Percentiles rank a stretch among this genome's conserved stretches.
phyloP scores from a whole-genome alignment of 2,329 filamentous ascomycete species.

The Stachybotrys echinatus region DNA sequence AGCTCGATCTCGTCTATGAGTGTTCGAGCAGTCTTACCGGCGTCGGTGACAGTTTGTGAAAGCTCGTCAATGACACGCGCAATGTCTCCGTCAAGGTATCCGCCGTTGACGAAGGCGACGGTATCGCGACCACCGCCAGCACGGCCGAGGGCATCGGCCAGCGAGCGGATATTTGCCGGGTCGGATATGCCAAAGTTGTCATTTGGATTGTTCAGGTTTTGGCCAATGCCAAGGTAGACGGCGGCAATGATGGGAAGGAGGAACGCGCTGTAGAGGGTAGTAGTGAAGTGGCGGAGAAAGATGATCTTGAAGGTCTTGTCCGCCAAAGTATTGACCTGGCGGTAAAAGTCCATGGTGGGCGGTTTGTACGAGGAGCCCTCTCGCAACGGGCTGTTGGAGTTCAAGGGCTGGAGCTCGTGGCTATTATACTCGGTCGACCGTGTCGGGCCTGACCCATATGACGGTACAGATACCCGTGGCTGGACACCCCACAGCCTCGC shows the following conservation, averaged over 20 bases:
- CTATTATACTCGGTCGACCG: neutral
- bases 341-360: slow-evolving; percentile 40
- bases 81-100: slow-evolving; percentile 63
- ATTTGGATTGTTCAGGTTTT: slow-evolving; percentile 72
- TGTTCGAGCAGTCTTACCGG: slow-evolving; percentile 18
- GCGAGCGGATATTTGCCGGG: slow-evolving; percentile 53
- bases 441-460: neutral
- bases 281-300: slow-evolving; percentile 42
- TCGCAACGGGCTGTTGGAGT: neutral
- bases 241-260: slow-evolving; percentile 51
- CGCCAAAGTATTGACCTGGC: slow-evolving; percentile 50
- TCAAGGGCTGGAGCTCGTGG: neutral
- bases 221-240: slow-evolving; percentile 58
- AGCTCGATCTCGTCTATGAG: slow-evolving; percentile 20
- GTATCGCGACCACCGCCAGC: slow-evolving; percentile 53
- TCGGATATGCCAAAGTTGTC: slow-evolving; percentile 66
- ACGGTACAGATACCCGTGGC: neutral
- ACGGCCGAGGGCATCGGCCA: slow-evolving; percentile 55
- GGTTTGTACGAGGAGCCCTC: neutral
- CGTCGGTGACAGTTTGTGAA: slow-evolving; percentile 10
- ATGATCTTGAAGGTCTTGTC: slow-evolving; percentile 55
- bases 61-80: slow-evolving; percentile 56
- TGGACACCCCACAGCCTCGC: neutral
- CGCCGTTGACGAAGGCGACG: slow-evolving; percentile 71
- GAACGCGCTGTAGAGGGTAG: slow-evolving; percentile 49